Percentiles rank a stretch among this genome's conserved stretches.
Conservation (phyloP, 805 yeast species). For the Starmerella bacillaris region DNA sequence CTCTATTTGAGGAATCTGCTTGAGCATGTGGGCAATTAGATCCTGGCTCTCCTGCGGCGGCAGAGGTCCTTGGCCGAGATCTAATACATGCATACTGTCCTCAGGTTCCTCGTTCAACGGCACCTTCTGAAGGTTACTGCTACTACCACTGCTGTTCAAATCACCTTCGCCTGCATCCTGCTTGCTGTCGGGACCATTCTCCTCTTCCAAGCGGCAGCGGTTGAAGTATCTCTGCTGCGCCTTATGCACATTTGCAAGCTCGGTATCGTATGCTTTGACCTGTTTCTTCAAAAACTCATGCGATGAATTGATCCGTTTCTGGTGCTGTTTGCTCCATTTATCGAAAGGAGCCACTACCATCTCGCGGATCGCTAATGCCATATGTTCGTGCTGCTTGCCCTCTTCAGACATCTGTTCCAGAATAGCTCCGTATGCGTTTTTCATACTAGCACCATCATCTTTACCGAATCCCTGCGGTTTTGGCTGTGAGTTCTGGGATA, state of each 20-base stretch:
- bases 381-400: constrained; percentile 39
- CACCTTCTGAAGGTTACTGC: not conserved
- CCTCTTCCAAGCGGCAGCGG: constrained; percentile 58
- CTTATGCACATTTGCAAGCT: constrained; percentile 33
- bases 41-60: constrained; percentile 27
- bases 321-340: constrained; percentile 60
- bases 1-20: constrained; percentile 34
- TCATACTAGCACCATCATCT: constrained; percentile 50
- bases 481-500: constrained; percentile 24
- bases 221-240: constrained; percentile 54
- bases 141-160: not conserved
- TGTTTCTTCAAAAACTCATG: constrained; percentile 36
- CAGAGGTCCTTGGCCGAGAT: constrained; percentile 21
- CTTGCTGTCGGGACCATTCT: constrained; percentile 19
- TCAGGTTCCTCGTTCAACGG: constrained; percentile 17
- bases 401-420: constrained; percentile 37
- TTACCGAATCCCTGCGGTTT: constrained; percentile 29
- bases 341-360: constrained; percentile 54
- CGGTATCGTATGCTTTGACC: constrained; percentile 35
- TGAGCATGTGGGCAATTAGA: constrained; percentile 28
- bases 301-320: constrained; percentile 43
- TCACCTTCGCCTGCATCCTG: not conserved
- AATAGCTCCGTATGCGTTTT: constrained; percentile 43
- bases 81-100: no score
- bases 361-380: constrained; percentile 42